A percentile compares a stretch with the other conserved stretches of the same genome.
Conservation (phyloP, 441 rosid species). For the Gossypium schwendimanii region DNA sequence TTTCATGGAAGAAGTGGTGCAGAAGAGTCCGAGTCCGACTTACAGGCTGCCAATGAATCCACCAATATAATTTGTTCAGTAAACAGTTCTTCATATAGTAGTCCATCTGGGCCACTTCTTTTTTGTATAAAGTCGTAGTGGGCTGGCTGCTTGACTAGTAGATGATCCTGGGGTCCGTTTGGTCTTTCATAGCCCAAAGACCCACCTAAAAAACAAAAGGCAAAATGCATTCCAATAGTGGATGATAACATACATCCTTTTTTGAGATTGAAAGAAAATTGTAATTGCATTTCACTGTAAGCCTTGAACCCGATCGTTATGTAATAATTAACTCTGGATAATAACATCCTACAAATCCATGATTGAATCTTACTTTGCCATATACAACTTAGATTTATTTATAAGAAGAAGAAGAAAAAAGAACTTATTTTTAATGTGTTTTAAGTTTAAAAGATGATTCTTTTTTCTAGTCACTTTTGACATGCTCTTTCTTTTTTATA, state of each 20-base stretch:
- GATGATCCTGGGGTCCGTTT: no score
- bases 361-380: not conserved
- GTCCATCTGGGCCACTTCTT: not conserved
- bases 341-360: not conserved
- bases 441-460: not conserved
- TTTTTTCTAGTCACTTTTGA: not conserved
- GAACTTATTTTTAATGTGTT: not conserved
- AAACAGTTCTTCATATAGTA: not conserved
- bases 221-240: not conserved
- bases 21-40: no score
- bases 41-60: slow-evolving; percentile 18
- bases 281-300: not conserved
- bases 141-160: no score
- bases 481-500: no score
- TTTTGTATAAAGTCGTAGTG: no score
- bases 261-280: not conserved
- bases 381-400: not conserved
- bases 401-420: not conserved
- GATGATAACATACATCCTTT: not conserved
- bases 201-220: not conserved
- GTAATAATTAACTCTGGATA: not conserved
- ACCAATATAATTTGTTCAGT: slow-evolving; percentile 7
- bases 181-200: no score
- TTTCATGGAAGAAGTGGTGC: no score
- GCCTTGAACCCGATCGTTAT: not conserved